These are phyloP conservation scores for Penicillium diatomitis DNA, from an alignment of 495 filamentous ascomycete species.

Conservation along the genomic window DNA sequence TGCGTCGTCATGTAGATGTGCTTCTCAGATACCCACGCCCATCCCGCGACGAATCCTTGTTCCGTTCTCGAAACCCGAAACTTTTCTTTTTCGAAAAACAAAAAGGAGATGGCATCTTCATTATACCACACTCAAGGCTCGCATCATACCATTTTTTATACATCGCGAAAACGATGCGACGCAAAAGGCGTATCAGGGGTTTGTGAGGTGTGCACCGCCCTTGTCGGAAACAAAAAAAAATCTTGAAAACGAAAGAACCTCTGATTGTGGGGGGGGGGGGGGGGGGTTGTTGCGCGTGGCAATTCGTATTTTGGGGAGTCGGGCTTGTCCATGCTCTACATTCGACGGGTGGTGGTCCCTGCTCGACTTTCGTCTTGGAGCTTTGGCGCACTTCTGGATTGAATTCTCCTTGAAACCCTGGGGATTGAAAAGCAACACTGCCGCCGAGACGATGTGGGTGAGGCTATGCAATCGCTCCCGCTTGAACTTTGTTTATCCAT, in stretches of 20 bases:
- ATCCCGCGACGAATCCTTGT: neutral
- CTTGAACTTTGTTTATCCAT: too few species aligned
- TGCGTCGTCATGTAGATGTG: slow-evolving; percentile 79
- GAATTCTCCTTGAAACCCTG: too few species aligned
- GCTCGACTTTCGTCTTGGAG: too few species aligned
- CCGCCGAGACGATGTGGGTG: too few species aligned
- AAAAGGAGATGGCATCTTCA: neutral
- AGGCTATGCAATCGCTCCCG: too few species aligned
- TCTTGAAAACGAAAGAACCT: neutral
- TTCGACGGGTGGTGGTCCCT: too few species aligned
- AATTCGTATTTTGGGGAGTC: too few species aligned
- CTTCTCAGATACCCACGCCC: neutral
- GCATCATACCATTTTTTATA: neutral
- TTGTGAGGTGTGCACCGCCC: neutral
- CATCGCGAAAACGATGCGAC: neutral
- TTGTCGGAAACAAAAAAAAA: slow-evolving; percentile 1
- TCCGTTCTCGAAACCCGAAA: neutral
- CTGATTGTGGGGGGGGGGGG: too few species aligned
- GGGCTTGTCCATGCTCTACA: too few species aligned
- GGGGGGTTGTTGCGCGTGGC: too few species aligned
- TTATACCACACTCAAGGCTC: neutral
- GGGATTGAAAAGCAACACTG: too few species aligned
- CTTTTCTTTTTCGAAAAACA: neutral
- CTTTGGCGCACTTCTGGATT: too few species aligned
- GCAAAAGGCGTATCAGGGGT: neutral